Evolutionary conservation across 1,284 basidiomycete species (phyloP), one percentile per base, ranked within the genome.

Genomic region (Cutaneotrichosporon mucoides): DNA sequence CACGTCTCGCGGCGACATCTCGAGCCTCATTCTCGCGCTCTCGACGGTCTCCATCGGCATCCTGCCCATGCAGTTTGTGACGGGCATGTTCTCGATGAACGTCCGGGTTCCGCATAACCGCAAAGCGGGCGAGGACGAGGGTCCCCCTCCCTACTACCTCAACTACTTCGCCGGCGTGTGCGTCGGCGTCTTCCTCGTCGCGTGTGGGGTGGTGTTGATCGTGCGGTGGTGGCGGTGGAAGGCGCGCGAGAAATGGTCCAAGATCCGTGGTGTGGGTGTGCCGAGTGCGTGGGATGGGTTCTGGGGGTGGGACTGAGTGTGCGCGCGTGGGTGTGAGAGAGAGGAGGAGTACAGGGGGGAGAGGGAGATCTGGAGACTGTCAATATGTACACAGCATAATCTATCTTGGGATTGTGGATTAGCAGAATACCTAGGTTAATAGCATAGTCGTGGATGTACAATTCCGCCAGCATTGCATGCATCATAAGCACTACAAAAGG

Each of bases 41-140:
- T 86, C 87, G 0, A 75, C 83, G 11, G 82, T 93, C 55, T 84
- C 82, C 66, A 81, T 92, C 44, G 84, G 84, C 1, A 84, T 89
- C 45, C 70, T 92, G n/a, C 86, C 85, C 48, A 81, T 88, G 59
- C 86, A 87, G 68, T 79, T 85, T 15, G 64, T 87, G 33, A 82
- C 84, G 16, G 85, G 89, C 55, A 37, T 84, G 11, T 84, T 85
- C 68, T 87, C 86, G 5, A 79, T 84, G 68, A 90, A 92, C 68
- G 69, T 86, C 45, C 42, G 61, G 3, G 60, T 79, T 1, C 83
- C 83, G 0, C 70, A 71, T 47, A 81, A 83, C 65, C 35, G 38
- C 12, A 70, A 10, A 13, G 45, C 15, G 6, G 53, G 34, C 2
- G 13, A 45, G 16, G 35, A 47, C 43, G 71, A 76, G 50, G 76